phyloP scores from a whole-genome alignment of 2,329 filamentous ascomycete species.

The Diaporthe helianthi region DNA sequence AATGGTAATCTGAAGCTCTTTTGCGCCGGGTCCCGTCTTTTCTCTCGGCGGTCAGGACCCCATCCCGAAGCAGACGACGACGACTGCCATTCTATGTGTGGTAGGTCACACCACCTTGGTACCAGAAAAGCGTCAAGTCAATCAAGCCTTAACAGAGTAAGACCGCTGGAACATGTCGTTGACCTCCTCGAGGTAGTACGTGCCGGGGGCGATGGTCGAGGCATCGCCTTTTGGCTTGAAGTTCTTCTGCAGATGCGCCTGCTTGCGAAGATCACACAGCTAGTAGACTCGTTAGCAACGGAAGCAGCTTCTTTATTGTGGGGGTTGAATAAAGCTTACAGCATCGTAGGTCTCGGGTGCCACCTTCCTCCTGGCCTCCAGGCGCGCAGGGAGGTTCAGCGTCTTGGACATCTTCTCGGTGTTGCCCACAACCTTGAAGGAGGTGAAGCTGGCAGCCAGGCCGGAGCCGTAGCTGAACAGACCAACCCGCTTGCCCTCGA shows the following conservation, averaged over 20 bases:
- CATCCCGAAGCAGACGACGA: slow-evolving; percentile 45
- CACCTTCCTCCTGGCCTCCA: slow-evolving; percentile 70
- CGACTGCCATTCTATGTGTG: slow-evolving; percentile 34
- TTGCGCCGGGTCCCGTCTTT: slow-evolving; percentile 39
- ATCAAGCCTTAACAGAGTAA: slow-evolving; percentile 77
- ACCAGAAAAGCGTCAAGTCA: background rate
- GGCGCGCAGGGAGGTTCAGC: slow-evolving; percentile 72
- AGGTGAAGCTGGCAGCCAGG: slow-evolving; percentile 74
- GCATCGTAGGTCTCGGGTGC: slow-evolving; percentile 76
- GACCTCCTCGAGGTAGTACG: slow-evolving; percentile 81
- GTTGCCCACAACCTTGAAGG: slow-evolving; percentile 75
- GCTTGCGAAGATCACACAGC: slow-evolving; percentile 83
- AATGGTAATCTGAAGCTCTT: slow-evolving; percentile 16
- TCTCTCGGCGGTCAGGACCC: slow-evolving; percentile 42
- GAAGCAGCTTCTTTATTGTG: background rate
- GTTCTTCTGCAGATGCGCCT: slow-evolving; percentile 83
- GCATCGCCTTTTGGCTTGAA: slow-evolving; percentile 73
- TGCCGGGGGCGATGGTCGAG: slow-evolving; percentile 70
- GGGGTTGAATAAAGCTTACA: slow-evolving; percentile 54
- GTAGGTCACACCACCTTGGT: slow-evolving; percentile 24
- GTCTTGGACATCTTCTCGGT: slow-evolving; percentile 71
- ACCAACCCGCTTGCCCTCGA: slow-evolving; percentile 75
- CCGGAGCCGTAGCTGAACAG: slow-evolving; percentile 84
- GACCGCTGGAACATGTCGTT: slow-evolving; percentile 87
- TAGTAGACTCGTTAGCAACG: slow-evolving; percentile 42